These are phyloP conservation scores for Evernia prunastri DNA, from an alignment of 495 filamentous ascomycete genomes.

Conservation along the genomic window DNA sequence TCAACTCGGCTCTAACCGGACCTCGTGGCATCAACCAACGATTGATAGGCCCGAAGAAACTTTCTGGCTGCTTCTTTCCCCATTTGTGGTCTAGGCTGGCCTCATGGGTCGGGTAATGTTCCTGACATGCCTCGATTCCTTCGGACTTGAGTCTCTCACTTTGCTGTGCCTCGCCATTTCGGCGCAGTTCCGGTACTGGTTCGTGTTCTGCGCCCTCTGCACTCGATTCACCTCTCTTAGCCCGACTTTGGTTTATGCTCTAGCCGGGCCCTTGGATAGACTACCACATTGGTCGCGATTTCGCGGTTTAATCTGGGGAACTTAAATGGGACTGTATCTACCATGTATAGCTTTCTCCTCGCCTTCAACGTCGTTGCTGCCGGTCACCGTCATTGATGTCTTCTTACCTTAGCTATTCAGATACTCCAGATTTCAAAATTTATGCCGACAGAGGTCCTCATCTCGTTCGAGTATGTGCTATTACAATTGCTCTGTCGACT, in stretches of 20 bases:
- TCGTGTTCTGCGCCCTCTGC: not conserved
- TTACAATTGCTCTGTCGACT: conserved; percentile 32
- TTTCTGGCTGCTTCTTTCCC: not conserved
- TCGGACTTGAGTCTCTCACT: too few species aligned
- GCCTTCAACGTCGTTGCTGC: not conserved
- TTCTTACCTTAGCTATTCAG: not conserved
- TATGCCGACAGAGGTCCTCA: conserved; percentile 11
- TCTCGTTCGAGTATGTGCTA: conserved; percentile 18
- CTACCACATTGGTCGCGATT: too few species aligned
- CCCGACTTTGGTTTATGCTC: not conserved
- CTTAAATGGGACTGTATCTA: not conserved
- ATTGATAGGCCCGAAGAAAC: not conserved
- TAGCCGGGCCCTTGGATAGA: not conserved
- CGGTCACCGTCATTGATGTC: not conserved
- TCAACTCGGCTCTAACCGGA: not conserved
- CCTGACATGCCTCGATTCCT: not conserved
- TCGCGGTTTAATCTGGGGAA: not conserved
- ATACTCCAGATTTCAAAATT: conserved; percentile 13
- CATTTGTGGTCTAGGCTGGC: not conserved
- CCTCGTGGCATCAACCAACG: not conserved
- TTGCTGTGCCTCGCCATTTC: not conserved
- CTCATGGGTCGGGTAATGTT: not conserved
- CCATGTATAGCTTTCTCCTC: not conserved
- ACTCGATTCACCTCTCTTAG: not conserved
- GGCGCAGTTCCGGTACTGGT: not conserved